Conservation (phyloP, 2,329 filamentous ascomycete species). For the Cordyceps fumosorosea region DNA sequence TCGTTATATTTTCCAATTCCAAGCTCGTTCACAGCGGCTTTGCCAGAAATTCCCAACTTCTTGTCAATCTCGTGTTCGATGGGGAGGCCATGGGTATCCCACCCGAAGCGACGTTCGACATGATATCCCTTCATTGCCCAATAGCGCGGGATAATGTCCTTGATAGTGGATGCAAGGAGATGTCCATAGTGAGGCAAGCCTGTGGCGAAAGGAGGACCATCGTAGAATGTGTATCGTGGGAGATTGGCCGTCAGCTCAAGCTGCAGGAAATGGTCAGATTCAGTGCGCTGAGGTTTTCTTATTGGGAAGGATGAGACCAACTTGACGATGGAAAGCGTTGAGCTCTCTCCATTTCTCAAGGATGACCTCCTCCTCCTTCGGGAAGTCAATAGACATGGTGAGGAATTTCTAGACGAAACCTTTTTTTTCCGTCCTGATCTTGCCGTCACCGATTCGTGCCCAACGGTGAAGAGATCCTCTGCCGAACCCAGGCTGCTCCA, state of each 20-base stretch:
- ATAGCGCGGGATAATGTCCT: constrained; percentile 93
- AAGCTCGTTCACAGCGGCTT: constrained; percentile 78
- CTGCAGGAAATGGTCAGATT: constrained; percentile 24
- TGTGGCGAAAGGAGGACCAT: constrained; percentile 75
- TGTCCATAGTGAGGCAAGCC: constrained; percentile 63
- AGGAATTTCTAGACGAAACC: neutral
- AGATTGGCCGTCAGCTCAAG: constrained; percentile 75
- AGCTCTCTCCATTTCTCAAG: constrained; percentile 87
- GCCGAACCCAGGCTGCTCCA: neutral
- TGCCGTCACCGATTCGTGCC: neutral
- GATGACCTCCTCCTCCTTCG: constrained; percentile 80
- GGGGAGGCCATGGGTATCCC: constrained; percentile 90
- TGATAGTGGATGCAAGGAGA: constrained; percentile 86
- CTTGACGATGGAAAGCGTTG: constrained; percentile 81
- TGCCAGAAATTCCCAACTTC: constrained; percentile 81
- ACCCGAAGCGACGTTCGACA: constrained; percentile 87
- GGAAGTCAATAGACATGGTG: constrained; percentile 82
- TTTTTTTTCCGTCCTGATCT: neutral
- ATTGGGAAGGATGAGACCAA: constrained; percentile 27
- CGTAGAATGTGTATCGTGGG: constrained; percentile 90
- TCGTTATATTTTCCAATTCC: constrained; percentile 87
- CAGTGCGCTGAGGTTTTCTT: neutral
- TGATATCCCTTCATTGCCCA: constrained; percentile 97
- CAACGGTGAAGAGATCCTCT: neutral
- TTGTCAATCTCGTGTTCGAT: constrained; percentile 98